phyloP scores from a whole-genome alignment of 768 basidiomycete genomes.

The Kwoniella shandongensis region DNA sequence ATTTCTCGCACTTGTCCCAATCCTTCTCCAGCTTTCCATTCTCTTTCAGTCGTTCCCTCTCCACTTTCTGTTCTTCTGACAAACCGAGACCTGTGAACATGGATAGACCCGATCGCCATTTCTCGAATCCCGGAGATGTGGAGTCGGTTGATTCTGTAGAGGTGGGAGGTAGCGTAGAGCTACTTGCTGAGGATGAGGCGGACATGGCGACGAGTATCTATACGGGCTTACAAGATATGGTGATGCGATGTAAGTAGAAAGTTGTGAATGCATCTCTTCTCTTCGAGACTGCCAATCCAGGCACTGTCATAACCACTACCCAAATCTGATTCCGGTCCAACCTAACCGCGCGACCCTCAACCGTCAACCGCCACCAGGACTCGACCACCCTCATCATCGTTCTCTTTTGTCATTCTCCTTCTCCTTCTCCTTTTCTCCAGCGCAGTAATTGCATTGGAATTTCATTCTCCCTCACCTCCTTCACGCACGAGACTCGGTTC shows the following conservation, averaged over 20 bases:
- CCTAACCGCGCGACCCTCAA: too few relatives aligned
- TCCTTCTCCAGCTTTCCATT: slow-evolving; percentile 53
- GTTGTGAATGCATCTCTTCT: too few relatives aligned
- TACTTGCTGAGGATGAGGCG: too few relatives aligned
- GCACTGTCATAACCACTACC: too few relatives aligned
- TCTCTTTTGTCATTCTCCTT: neutral
- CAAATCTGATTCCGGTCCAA: too few relatives aligned
- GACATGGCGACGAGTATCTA: too few relatives aligned
- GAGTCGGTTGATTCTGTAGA: slow-evolving; percentile 11
- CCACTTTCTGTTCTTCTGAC: slow-evolving; percentile 56
- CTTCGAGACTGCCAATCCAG: too few relatives aligned
- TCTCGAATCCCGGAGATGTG: slow-evolving; percentile 54
- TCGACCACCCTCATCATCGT: neutral
- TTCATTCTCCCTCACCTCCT: slow-evolving; percentile 2
- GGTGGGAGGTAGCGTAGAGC: too few relatives aligned
- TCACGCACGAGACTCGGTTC: neutral
- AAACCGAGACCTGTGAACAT: slow-evolving; percentile 61
- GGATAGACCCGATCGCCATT: slow-evolving; percentile 60
- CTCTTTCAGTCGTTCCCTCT: slow-evolving; percentile 45
- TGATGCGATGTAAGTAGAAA: too few relatives aligned
- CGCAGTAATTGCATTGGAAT: slow-evolving; percentile 7
- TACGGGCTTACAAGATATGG: too few relatives aligned
- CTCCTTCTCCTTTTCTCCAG: neutral
- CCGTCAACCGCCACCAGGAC: slow-evolving; percentile 3
- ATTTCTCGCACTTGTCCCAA: slow-evolving; percentile 64